Base-by-base conservation (phyloP, 2,329 filamentous ascomycete species). In the Phialocephala sp. region DNA sequence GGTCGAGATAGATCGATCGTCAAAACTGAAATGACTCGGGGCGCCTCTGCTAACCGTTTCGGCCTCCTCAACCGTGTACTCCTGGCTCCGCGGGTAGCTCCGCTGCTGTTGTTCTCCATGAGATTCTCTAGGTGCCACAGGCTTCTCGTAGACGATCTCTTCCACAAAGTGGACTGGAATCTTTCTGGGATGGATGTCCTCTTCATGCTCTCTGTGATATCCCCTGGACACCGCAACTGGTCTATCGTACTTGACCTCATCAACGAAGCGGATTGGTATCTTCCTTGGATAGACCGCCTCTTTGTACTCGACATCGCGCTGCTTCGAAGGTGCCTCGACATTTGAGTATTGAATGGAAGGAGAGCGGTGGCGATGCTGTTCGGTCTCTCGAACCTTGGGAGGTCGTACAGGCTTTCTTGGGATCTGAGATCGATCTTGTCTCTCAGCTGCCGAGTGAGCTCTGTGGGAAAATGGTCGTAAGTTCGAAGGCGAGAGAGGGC, bases 301-400 rank as follows among this genome's bases (percentile, higher is more conserved):
- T 36, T 68, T 27, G 1, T 37, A n/a, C n/a, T 65, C 59, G 9
- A 47, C 18, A 18, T 54, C 35, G 1, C 22, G 39, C 1, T 55
- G 47, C 14, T 20, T 56, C n/a, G 47, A 47, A 27, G 55, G 12
- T 18, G 56, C 22, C 24, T 66, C 60, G 39, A 67, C 65, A 35
- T 64, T 45, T 62, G 62, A 56, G 50, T 65, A 67, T 24, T 62
- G 22, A 8, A 64, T 63, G 15, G 60, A 43, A 11, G 67, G 67
- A 11, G 65, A 67, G 15, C 37, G 59, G 14, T 20, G 52, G n/a
- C 60, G 58, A 2, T 36, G 15, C n/a, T 54, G 56, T 22, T 69
- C 62, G n/a, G 39, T 47, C 24, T 60, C 52, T 37, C 47, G 52
- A 6, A 56, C 20, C 18, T 58, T 60, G 39, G 41, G 27, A 24